Base-by-base conservation (phyloP, 352 stramenopile species). In the Globisporangium orthogonon region DNA sequence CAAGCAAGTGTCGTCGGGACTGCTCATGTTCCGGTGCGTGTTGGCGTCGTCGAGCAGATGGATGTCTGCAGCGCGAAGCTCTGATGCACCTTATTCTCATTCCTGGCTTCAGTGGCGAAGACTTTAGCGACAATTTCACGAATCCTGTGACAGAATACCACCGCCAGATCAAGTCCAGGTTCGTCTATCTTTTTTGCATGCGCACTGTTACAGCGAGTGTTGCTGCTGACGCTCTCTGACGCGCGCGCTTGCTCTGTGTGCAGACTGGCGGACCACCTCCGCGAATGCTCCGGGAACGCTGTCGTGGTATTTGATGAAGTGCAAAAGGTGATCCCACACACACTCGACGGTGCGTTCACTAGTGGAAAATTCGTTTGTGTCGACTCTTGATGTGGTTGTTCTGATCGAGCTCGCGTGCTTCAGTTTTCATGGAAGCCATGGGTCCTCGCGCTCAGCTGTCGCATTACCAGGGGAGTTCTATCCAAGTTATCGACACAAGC, bases 271-370 rank as follows among this genome's bases (percentile, higher is more conserved):
- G 78, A 94, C 33, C 84, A 95, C 56, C 70, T 97, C 44, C 67
- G 83, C 28, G 63, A 78, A 37, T 96, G 87, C 64, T 87, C 71
- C 18, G 89, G 89, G 23, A 92, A 95, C 61, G 87, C 86, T 3
- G 77, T 97, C 10, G 81, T 97, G 29, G 69, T 97, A 33, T 95
- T 97, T 50, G 89, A 97, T 56, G 89, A 97, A 76, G 80, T 97
- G 30, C 87, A 97, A 56, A 97, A 96, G 62, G 84, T 94, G 56
- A 87, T 96, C 52, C 87, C 87, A 10, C 84, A 93, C 49, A 96
- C 88, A 1, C 74, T 96, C 14, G 87, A 96, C 49, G 85, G 80
- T 90, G 69, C n/a, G 62, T 29, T 56, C 65, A 6, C 45, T 28
- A 10, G 4, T 40, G 31, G 17, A 3, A 18, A 56, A 33, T 13